Evolutionary conservation across 2,329 filamentous ascomycete genomes (phyloP).

Genomic region (Penicillium sp.): DNA sequence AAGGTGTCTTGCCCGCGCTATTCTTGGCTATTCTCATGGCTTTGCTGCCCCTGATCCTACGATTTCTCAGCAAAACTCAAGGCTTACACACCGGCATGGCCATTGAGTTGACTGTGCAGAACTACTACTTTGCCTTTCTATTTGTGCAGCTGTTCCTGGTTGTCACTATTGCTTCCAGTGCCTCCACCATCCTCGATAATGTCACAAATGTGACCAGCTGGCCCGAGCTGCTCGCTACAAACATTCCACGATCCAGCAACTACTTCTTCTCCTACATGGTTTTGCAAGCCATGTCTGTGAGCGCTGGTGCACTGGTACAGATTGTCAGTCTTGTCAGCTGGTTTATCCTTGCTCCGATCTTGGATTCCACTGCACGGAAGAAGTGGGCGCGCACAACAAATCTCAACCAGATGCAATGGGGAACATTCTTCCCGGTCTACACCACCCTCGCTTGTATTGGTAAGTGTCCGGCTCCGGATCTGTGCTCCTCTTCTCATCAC

Average conservation of each 20-base stretch:
- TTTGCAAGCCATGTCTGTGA: constrained; percentile 84
- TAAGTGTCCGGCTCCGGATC: constrained; percentile 23
- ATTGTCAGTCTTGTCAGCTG: constrained; percentile 71
- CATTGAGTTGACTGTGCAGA: constrained; percentile 75
- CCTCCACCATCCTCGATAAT: constrained; percentile 59
- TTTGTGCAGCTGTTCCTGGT: constrained; percentile 94
- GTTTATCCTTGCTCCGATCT: constrained; percentile 71
- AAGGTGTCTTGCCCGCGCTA: constrained; percentile 78
- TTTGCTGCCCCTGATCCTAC: constrained; percentile 74
- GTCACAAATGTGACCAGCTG: constrained; percentile 64
- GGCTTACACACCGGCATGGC: constrained; percentile 78
- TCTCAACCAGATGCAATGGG: constrained; percentile 76
- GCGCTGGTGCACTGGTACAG: constrained; percentile 81
- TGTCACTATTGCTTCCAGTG: constrained; percentile 75
- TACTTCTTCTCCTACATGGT: constrained; percentile 99
- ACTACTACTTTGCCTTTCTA: constrained; percentile 87
- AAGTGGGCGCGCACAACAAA: constrained; percentile 84
- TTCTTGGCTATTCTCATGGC: constrained; percentile 71
- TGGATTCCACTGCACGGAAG: constrained; percentile 73
- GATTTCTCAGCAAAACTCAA: constrained; percentile 64
- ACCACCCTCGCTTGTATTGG: constrained; percentile 94
- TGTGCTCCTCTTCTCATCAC: neutral
- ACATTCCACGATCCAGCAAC: constrained; percentile 79
- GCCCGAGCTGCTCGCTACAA: constrained; percentile 65
- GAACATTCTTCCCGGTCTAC: constrained; percentile 89